Conservation (phyloP, 768 basidiomycete genomes). For the Auricularia auricula-judae region DNA sequence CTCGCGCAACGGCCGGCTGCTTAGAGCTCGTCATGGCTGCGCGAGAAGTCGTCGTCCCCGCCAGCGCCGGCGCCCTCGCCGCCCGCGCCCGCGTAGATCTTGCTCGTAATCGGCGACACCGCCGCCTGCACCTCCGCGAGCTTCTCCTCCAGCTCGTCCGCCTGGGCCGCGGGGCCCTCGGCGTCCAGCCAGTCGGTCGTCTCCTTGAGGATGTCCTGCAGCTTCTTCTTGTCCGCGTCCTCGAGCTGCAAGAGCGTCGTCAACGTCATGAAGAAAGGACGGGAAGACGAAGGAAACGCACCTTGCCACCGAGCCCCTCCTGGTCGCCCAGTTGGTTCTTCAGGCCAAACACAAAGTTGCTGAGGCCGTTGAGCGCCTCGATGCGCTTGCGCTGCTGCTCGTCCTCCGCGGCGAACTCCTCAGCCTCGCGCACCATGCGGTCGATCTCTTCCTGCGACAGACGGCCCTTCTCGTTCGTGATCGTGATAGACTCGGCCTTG, state of each 20-base stretch:
- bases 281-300: constrained; percentile 4
- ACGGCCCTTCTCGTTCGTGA: constrained; percentile 94
- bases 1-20: not conserved
- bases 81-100: constrained; percentile 45
- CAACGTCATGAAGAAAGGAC: not conserved
- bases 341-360: constrained; percentile 74
- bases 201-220: constrained; percentile 76
- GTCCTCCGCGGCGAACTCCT: constrained; percentile 79
- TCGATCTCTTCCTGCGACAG: constrained; percentile 85
- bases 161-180: constrained; percentile 59
- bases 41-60: constrained; percentile 9
- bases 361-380: constrained; percentile 74
- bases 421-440: constrained; percentile 89
- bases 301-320: constrained; percentile 84
- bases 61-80: not conserved
- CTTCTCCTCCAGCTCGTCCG: constrained; percentile 91
- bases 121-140: constrained; percentile 54
- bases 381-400: constrained; percentile 70
- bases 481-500: constrained; percentile 83
- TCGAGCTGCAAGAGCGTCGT: constrained; percentile 23
- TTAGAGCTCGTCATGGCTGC: constrained; percentile 16
- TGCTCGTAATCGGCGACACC: constrained; percentile 77
- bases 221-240: constrained; percentile 74
- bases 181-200: constrained; percentile 88
- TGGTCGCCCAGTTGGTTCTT: constrained; percentile 80